Conservation (phyloP, 306 rosid genomes). For the Hippophae gyantsensis region DNA sequence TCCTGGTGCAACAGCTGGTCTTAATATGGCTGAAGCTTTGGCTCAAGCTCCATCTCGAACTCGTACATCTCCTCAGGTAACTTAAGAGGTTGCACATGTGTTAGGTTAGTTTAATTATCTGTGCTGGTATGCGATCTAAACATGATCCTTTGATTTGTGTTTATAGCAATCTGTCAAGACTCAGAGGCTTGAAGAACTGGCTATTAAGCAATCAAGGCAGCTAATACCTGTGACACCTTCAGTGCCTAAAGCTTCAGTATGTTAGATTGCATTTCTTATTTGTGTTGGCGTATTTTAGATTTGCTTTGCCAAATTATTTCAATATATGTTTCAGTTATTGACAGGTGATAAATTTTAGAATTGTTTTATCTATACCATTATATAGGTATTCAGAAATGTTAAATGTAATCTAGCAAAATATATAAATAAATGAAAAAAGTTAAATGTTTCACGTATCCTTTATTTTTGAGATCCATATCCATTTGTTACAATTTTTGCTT, state of each 20-base stretch:
- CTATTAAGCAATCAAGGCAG: conserved; percentile 93
- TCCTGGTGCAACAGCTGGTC: conserved; percentile 53
- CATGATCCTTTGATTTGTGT: neutral
- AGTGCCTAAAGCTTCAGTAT: conserved; percentile 77
- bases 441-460: too few relatives aligned
- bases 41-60: conserved; percentile 78
- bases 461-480: too few relatives aligned
- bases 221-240: conserved; percentile 92
- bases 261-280: conserved; percentile 19
- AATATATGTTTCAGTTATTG: neutral
- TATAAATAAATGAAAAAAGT: too few relatives aligned
- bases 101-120: conserved; percentile 9
- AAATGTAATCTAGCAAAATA: too few relatives aligned
- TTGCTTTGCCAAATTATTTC: neutral
- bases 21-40: conserved; percentile 97
- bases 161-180: conserved; percentile 59
- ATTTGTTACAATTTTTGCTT: too few relatives aligned
- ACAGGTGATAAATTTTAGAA: too few relatives aligned
- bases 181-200: conserved; percentile 97
- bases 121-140: conserved; percentile 12
- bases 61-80: conserved; percentile 72
- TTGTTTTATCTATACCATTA: neutral
- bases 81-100: conserved; percentile 16
- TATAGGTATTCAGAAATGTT: neutral
- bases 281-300: conserved; percentile 14